Evolutionary conservation across 2,329 filamentous ascomycete species (phyloP).

Genomic region (Cladosporium cucumerinum): DNA sequence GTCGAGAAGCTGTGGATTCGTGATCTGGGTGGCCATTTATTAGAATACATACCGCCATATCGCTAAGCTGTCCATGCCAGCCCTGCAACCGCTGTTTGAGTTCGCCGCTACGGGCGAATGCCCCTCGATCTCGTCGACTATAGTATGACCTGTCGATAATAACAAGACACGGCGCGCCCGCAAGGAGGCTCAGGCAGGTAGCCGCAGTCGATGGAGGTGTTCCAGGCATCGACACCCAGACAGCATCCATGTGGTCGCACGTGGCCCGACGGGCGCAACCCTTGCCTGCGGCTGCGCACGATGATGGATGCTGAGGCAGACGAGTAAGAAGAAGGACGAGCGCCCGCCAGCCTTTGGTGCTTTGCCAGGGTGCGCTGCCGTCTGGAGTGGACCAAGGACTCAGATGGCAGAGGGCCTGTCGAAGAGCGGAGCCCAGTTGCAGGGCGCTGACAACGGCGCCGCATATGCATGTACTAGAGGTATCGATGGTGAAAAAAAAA

Average conservation of each 20-base stretch:
- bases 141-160: constrained; percentile 11
- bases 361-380: constrained; percentile 2
- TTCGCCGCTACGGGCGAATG: constrained; percentile 12
- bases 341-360: not conserved
- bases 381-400: not conserved
- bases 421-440: constrained; percentile 13
- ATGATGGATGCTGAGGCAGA: not conserved
- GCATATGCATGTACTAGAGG: constrained; percentile 13
- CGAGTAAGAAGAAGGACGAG: not conserved
- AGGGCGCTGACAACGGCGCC: constrained; percentile 8
- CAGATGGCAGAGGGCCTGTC: constrained; percentile 1
- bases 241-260: constrained; percentile 13
- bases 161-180: constrained; percentile 4
- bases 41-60: constrained; percentile 1
- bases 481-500: constrained; percentile 7
- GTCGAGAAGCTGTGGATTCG: constrained; percentile 5
- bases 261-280: constrained; percentile 2
- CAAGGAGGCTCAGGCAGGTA: constrained; percentile 1
- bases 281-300: constrained; percentile 11
- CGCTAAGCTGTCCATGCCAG: not conserved
- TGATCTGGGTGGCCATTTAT: not conserved
- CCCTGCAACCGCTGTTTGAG: constrained; percentile 4
- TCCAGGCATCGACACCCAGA: constrained; percentile 2
- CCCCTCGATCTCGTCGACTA: not conserved
- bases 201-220: not conserved